phyloP scores from a whole-genome alignment of 805 yeast species.

The Clavispora asparagi region DNA sequence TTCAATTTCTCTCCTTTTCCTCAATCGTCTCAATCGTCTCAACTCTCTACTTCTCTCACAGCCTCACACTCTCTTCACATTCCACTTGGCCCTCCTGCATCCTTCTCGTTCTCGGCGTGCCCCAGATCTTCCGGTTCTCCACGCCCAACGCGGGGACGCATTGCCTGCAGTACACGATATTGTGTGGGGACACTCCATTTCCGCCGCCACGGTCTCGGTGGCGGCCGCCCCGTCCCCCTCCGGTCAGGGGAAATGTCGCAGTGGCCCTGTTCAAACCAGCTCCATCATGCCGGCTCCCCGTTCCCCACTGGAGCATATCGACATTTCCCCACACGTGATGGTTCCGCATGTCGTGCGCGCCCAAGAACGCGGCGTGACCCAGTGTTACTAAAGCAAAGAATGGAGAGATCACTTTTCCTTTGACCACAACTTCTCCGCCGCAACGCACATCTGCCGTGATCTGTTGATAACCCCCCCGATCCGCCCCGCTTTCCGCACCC shows the following conservation, averaged over 20 bases:
- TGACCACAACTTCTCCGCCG: background rate
- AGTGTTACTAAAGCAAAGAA: background rate
- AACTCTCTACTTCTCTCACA: too few species aligned
- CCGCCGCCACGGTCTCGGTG: too few species aligned
- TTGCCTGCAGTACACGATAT: background rate
- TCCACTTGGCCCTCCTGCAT: too few species aligned
- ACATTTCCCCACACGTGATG: slow-evolving; percentile 1
- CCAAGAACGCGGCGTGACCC: slow-evolving; percentile 15
- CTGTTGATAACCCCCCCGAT: slow-evolving; percentile 5
- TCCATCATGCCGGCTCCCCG: too few species aligned
- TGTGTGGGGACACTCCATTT: background rate
- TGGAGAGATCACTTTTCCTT: background rate
- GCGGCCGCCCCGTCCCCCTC: too few species aligned
- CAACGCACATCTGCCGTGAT: background rate
- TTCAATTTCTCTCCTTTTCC: too few species aligned
- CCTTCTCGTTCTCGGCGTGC: background rate
- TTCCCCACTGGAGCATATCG: background rate
- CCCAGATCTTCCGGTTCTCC: background rate
- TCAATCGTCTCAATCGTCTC: too few species aligned
- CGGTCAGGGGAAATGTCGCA: too few species aligned
- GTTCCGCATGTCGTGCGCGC: slow-evolving; percentile 9
- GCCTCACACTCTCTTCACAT: too few species aligned
- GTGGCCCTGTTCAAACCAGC: too few species aligned
- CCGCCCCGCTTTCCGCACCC: too few species aligned
- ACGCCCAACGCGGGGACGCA: background rate